Conservation (phyloP, 2,329 filamentous ascomycete species). For the Calonectria honghensis region DNA sequence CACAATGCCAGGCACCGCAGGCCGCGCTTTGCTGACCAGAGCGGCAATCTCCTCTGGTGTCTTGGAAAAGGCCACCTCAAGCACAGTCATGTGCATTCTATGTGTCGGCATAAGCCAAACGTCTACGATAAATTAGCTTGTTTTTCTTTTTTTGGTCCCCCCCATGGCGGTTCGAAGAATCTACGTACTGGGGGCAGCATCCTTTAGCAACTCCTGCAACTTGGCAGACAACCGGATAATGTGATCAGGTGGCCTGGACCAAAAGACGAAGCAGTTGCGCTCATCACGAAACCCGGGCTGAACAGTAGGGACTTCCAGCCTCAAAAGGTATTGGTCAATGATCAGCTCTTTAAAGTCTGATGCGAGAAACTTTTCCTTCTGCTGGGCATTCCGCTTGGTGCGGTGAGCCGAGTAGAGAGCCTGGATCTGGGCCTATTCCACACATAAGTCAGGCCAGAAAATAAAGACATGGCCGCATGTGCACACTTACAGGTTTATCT, state of each 20-base stretch:
- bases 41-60: constrained; percentile 80
- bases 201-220: constrained; percentile 80
- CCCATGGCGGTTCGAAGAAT: neutral
- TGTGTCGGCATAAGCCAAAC: constrained; percentile 91
- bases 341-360: constrained; percentile 81
- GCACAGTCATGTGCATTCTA: constrained; percentile 87
- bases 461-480: neutral
- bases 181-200: constrained; percentile 80
- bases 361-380: constrained; percentile 83
- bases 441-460: constrained; percentile 18
- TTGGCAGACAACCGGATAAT: constrained; percentile 80
- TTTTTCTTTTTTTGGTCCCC: neutral
- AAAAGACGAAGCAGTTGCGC: constrained; percentile 89
- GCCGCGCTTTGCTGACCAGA: constrained; percentile 75
- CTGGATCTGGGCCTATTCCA: constrained; percentile 78
- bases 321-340: constrained; percentile 84
- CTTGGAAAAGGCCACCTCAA: constrained; percentile 89
- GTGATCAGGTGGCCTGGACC: constrained; percentile 86
- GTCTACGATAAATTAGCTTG: constrained; percentile 65
- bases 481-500: constrained; percentile 76
- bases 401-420: constrained; percentile 84
- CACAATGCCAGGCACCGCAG: constrained; percentile 75
- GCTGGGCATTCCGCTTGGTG: constrained; percentile 83
- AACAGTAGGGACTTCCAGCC: constrained; percentile 77
- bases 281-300: constrained; percentile 84